Percentiles rank a stretch among this genome's conserved stretches.
Conservation (phyloP, 2,329 filamentous ascomycete species). For the Ramularia endophylla region DNA sequence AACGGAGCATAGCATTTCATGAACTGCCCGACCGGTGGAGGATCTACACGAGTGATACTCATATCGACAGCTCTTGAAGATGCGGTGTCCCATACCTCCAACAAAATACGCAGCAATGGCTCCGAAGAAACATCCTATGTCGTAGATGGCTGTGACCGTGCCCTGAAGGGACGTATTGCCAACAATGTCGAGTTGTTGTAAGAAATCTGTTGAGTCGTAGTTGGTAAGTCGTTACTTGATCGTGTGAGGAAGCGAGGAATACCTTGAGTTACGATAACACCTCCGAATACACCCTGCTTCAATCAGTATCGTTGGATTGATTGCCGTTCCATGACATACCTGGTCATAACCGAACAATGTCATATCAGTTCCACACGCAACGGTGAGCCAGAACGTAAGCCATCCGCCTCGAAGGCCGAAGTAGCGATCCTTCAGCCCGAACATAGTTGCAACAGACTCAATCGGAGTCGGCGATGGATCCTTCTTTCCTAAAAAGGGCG, state of each 20-base stretch:
- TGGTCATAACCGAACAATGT: slow-evolving; percentile 33
- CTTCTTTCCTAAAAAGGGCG: too few species aligned
- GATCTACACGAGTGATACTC: too few species aligned
- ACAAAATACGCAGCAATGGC: slow-evolving; percentile 44
- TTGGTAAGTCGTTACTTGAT: too few species aligned
- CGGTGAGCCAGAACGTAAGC: slow-evolving; percentile 53
- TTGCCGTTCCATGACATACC: slow-evolving; percentile 2
- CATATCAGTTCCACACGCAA: slow-evolving; percentile 37
- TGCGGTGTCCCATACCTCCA: slow-evolving; percentile 43
- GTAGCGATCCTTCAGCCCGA: slow-evolving; percentile 35
- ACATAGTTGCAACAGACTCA: slow-evolving; percentile 9
- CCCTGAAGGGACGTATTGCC: slow-evolving; percentile 27
- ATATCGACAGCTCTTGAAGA: too few species aligned
- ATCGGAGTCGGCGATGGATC: too few species aligned
- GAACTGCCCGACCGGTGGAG: too few species aligned
- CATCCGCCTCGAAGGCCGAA: slow-evolving; percentile 51
- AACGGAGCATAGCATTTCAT: too few species aligned
- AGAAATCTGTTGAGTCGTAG: too few species aligned
- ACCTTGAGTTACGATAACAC: slow-evolving; percentile 43
- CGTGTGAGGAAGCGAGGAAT: too few species aligned
- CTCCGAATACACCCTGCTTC: slow-evolving; percentile 45
- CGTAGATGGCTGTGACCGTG: slow-evolving; percentile 52
- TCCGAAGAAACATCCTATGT: slow-evolving; percentile 56
- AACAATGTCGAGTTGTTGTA: slow-evolving; percentile 16
- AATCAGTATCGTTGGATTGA: background rate